Percentiles rank a stretch among this genome's conserved stretches.
Evolutionary conservation across 108 stramenopile genomes (phyloP).

Genomic region (Pseudonitzschia multiseries): DNA sequence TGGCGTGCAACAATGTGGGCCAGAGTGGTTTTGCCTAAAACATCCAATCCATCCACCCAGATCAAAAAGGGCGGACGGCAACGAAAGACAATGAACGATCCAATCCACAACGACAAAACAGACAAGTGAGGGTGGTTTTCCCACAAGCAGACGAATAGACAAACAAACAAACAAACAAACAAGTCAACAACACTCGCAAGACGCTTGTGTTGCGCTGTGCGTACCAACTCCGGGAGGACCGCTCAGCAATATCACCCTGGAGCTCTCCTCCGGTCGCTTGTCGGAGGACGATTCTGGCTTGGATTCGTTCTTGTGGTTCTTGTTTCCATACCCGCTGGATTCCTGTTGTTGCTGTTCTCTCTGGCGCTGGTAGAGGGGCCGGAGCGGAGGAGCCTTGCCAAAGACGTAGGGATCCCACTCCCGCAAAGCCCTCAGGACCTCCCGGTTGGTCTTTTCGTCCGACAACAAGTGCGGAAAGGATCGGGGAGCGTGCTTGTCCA

Average conservation of each 20-base stretch:
- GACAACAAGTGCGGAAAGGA: constrained; percentile 88
- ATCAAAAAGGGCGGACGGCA: too few relatives aligned
- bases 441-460: constrained; percentile 93
- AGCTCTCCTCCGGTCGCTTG: constrained; percentile 62
- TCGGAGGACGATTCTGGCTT: constrained; percentile 38
- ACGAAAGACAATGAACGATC: not conserved
- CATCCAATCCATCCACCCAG: too few relatives aligned
- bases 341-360: constrained; percentile 25
- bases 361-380: constrained; percentile 38
- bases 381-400: constrained; percentile 56
- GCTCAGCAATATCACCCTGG: constrained; percentile 85
- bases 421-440: constrained; percentile 85
- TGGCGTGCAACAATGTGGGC: constrained; percentile 90
- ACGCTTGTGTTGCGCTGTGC: not conserved
- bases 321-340: too few relatives aligned
- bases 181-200: too few relatives aligned
- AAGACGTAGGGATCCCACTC: constrained; percentile 97
- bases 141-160: not conserved
- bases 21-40: constrained; percentile 85
- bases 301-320: constrained; percentile 13
- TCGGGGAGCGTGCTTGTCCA: constrained; percentile 91
- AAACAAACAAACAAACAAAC: not conserved
- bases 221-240: constrained; percentile 90
- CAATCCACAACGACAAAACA: not conserved
- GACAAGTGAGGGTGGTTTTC: not conserved